Percentiles rank a stretch among this genome's conserved stretches.
phyloP scores from a whole-genome alignment of 2,329 filamentous ascomycete species.

The Colletotrichum zoysiae region DNA sequence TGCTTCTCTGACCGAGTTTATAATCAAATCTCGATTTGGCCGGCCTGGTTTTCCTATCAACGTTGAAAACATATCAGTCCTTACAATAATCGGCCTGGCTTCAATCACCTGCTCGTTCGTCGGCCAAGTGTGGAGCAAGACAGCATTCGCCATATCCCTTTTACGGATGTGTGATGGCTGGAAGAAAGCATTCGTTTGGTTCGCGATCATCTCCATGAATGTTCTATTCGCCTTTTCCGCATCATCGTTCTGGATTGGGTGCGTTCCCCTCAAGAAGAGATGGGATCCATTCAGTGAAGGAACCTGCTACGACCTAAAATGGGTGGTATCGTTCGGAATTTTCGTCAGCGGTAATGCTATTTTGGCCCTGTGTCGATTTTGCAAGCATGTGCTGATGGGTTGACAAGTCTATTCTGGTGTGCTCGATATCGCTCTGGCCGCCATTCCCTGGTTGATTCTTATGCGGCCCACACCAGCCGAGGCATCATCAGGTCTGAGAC shows the following conservation, averaged over 20 bases:
- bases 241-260: slow-evolving; percentile 45
- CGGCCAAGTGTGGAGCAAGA: slow-evolving; percentile 54
- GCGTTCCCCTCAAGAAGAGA: slow-evolving; percentile 40
- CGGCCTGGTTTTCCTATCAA: slow-evolving; percentile 33
- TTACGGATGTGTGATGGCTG: slow-evolving; percentile 48
- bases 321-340: slow-evolving; percentile 39
- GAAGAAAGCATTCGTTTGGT: slow-evolving; percentile 48
- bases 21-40: slow-evolving; percentile 38
- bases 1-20: slow-evolving; percentile 35
- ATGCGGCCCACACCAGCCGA: slow-evolving; percentile 46
- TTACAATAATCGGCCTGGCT: slow-evolving; percentile 41
- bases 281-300: slow-evolving; percentile 41
- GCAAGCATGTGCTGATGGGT: neutral
- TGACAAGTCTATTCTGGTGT: slow-evolving; percentile 46
- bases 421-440: slow-evolving; percentile 54
- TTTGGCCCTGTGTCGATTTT: fast-evolving
- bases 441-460: slow-evolving; percentile 53
- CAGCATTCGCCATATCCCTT: slow-evolving; percentile 54
- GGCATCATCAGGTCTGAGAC: slow-evolving; percentile 29
- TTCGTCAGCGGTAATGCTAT: slow-evolving; percentile 33
- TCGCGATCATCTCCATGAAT: slow-evolving; percentile 50
- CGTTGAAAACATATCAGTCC: slow-evolving; percentile 2
- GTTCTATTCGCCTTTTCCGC: slow-evolving; percentile 43
- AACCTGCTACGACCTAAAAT: slow-evolving; percentile 33
- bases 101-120: slow-evolving; percentile 49